A percentile compares a stretch with the other conserved stretches of the same genome.
These are phyloP conservation scores for Polychaeton citri DNA, from an alignment of 2,329 filamentous ascomycete species.

Conservation along the genomic window DNA sequence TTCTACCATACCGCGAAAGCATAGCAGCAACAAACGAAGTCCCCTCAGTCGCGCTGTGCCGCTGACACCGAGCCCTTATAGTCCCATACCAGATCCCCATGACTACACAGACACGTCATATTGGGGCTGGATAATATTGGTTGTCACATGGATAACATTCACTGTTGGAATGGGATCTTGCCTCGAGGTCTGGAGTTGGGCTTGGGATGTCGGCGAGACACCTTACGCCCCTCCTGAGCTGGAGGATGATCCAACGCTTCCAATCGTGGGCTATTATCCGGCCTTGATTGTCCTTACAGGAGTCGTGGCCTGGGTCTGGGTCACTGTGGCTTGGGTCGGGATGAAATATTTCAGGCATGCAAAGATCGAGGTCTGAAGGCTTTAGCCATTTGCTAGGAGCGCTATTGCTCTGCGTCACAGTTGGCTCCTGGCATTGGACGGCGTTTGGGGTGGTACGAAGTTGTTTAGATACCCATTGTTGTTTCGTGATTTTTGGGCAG, in stretches of 20 bases:
- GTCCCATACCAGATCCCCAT: slow-evolving; percentile 45
- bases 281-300: slow-evolving; percentile 83
- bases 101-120: slow-evolving; percentile 92
- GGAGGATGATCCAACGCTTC: slow-evolving; percentile 85
- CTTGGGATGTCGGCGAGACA: slow-evolving; percentile 94
- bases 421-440: too few species aligned
- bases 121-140: slow-evolving; percentile 92
- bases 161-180: slow-evolving; percentile 94
- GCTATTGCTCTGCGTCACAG: too few species aligned
- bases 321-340: slow-evolving; percentile 90
- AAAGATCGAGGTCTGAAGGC: slow-evolving; percentile 53
- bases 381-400: neutral
- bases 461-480: too few species aligned
- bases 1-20: neutral
- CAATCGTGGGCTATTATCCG: slow-evolving; percentile 94
- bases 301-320: slow-evolving; percentile 99
- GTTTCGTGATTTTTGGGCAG: too few species aligned
- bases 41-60: slow-evolving; percentile 1
- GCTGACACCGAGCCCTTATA: slow-evolving; percentile 10
- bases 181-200: slow-evolving; percentile 93
- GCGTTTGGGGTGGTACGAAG: too few species aligned
- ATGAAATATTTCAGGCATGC: slow-evolving; percentile 99
- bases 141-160: slow-evolving; percentile 90
- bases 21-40: neutral
- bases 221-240: slow-evolving; percentile 91